Conservation (phyloP, 1,284 basidiomycete genomes). For the Ganoderma multipileum region DNA sequence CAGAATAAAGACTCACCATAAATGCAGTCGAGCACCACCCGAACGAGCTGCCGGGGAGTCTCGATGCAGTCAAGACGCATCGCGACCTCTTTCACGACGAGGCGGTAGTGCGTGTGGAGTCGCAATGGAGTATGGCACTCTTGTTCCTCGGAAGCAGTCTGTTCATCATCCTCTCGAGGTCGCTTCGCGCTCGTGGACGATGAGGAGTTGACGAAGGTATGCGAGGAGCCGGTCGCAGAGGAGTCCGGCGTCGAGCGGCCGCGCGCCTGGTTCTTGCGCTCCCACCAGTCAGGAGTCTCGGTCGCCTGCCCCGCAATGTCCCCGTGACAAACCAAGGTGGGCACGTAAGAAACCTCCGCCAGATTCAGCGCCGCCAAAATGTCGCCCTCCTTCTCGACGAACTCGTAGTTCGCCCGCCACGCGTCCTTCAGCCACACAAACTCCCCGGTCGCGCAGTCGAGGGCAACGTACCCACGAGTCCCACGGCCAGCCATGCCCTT, state of each 20-base stretch:
- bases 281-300: neutral
- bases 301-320: slow-evolving; percentile 9
- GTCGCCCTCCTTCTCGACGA: neutral
- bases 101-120: slow-evolving; percentile 4
- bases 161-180: neutral
- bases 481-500: slow-evolving; percentile 8
- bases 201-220: neutral
- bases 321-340: slow-evolving; percentile 8
- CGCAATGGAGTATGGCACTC: neutral
- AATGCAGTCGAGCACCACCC: slow-evolving; percentile 6
- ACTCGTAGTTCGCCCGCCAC: slow-evolving; percentile 4
- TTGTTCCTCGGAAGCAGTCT: too few species aligned
- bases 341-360: neutral
- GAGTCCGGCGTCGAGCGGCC: neutral
- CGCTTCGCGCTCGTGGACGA: neutral
- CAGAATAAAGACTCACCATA: neutral
- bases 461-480: slow-evolving; percentile 15
- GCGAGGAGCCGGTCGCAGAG: neutral
- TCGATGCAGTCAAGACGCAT: neutral
- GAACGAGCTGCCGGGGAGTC: neutral
- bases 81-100: slow-evolving; percentile 10
- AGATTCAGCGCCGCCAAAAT: neutral
- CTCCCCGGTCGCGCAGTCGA: neutral
- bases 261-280: neutral
- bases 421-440: slow-evolving; percentile 17